Evolutionary conservation across 2,329 filamentous ascomycete species (phyloP), one percentile per base, ranked within the genome.

Genomic region (Coniella vitis): DNA sequence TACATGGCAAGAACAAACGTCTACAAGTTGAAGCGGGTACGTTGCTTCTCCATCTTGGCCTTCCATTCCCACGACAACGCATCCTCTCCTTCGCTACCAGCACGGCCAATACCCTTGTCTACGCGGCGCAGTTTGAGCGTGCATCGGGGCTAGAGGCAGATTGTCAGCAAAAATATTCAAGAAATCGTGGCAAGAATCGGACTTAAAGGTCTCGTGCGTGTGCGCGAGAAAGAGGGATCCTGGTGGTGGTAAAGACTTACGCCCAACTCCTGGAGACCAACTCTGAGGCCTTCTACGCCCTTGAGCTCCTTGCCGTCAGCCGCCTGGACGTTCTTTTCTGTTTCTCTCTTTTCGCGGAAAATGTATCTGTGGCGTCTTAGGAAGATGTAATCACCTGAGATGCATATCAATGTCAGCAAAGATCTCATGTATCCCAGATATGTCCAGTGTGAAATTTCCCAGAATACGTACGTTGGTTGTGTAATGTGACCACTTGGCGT

Each of bases 61-160:
- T 95, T 94, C 93, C 93, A 98, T 65, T 96, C 81, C 91, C 93
- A 97, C 63, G 95, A 87, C 57, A 89, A 79, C 34, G 89, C 88
- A 66, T 84, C 72, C 66, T 81, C 73, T 73, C 87, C 79, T 53
- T 82, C 75, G 58, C 80, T 83, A 16, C 81, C 81, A 7, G 81
- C 81, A 48, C 78, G 69, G 13, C 81, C 81, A 56, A 98, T 86
- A 0, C 90, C 91, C 68, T 90, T 90, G 64, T 97, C 91, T 38
- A 97, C 84, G 60, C 93, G 81, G 58, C 90, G 81, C 60, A 98
- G 69, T 73, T 97, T 97, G 56, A 97, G 68, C 2, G 70, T 73
- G 44, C 71, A 93, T 76, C 59, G 48, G 2, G 51, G 51, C 43
- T 42, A 17, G 4, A 17, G 7, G 1, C 38, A 8, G 21, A 25